Evolutionary conservation across 225 moss, liverwort and hornwort species (phyloP).

Genomic region (Pseudoscleropodium purum): DNA sequence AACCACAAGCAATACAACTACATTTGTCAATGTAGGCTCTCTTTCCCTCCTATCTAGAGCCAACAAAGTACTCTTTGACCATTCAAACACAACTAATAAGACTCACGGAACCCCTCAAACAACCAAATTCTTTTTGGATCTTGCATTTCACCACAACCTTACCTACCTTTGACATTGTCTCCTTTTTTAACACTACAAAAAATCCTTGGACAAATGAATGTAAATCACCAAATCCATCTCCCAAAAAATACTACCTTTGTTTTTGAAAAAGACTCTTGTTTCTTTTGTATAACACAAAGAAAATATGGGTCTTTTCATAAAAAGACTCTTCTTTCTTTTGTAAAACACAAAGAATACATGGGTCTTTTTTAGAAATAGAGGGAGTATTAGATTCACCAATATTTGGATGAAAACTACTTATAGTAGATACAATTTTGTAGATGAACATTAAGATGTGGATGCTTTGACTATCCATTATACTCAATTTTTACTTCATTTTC

Average conservation of each 20-base stretch:
- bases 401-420: background rate
- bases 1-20: background rate
- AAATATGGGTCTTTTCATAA: too few relatives aligned
- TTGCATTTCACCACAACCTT: fast-evolving
- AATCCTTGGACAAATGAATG: background rate
- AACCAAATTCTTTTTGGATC: background rate
- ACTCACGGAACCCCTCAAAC: fast-evolving
- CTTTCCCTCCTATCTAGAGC: background rate
- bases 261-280: too few relatives aligned
- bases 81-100: background rate
- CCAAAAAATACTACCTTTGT: too few relatives aligned
- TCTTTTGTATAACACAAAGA: too few relatives aligned
- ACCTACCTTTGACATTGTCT: background rate
- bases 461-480: background rate
- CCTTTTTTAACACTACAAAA: background rate
- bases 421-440: background rate
- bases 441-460: background rate
- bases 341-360: too few relatives aligned
- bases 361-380: too few relatives aligned
- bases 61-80: background rate
- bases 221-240: fast-evolving
- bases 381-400: fast-evolving
- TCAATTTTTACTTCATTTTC: too few relatives aligned
- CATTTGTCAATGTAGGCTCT: background rate
- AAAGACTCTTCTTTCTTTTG: too few relatives aligned